Conservation (phyloP, 345 rosid genomes). For the Turritis glabra region DNA sequence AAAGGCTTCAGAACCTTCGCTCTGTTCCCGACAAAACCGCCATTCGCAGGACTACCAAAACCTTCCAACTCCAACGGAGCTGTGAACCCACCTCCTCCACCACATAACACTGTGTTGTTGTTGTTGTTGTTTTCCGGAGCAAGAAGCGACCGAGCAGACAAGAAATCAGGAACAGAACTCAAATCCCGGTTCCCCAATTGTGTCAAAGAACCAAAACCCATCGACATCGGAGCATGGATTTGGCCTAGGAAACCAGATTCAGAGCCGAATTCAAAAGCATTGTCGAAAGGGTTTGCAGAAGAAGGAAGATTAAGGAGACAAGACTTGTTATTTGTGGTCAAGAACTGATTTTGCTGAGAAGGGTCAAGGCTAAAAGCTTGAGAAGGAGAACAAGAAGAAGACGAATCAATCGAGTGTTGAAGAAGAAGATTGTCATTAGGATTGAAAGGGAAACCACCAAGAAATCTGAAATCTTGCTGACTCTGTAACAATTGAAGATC, state of each 20-base stretch:
- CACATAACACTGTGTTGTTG: not conserved
- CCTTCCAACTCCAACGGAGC: conserved; percentile 48
- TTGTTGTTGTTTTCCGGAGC: conserved; percentile 39
- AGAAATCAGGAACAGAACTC: conserved; percentile 51
- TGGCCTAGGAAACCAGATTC: conserved; percentile 50
- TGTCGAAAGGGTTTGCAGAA: conserved; percentile 52
- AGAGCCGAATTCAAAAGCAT: conserved; percentile 63
- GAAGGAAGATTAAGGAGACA: conserved; percentile 47
- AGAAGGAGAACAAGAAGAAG: conserved; percentile 72
- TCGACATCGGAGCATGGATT: conserved; percentile 45
- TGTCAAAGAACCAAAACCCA: conserved; percentile 42
- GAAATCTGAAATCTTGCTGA: conserved; percentile 54
- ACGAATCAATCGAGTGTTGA: conserved; percentile 59
- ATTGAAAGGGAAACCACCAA: conserved; percentile 42
- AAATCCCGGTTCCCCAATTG: conserved; percentile 51
- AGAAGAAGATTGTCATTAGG: conserved; percentile 47
- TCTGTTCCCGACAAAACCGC: conserved; percentile 41
- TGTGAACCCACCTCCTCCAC: conserved; percentile 37
- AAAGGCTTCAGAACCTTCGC: conserved; percentile 56
- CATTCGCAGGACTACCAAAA: conserved; percentile 49
- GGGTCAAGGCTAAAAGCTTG: conserved; percentile 59
- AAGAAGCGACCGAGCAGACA: conserved; percentile 43
- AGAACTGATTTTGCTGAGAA: conserved; percentile 36
- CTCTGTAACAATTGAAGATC: conserved; percentile 45
- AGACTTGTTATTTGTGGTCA: conserved; percentile 40